phyloP scores from a whole-genome alignment of 768 basidiomycete species.

The Tubosaeta sp. region DNA sequence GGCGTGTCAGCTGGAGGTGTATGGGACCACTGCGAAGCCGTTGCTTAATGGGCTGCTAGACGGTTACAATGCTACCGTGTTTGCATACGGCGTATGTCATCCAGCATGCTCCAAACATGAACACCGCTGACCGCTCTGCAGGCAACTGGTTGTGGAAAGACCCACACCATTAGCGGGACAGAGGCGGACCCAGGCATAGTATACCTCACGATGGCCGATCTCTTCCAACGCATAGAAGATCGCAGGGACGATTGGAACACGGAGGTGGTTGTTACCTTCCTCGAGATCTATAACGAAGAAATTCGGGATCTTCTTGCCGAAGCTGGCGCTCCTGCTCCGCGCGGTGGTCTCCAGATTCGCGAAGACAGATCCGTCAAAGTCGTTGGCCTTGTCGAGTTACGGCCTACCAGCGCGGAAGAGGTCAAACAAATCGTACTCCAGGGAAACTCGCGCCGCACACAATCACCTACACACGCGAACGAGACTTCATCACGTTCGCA shows the following conservation, averaged over 20 bases:
- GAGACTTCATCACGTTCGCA: constrained; percentile 96
- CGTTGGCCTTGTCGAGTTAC: constrained; percentile 75
- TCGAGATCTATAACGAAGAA: constrained; percentile 99
- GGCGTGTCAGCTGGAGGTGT: constrained; percentile 82
- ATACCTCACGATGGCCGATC: constrained; percentile 94
- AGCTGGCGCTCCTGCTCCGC: constrained; percentile 51
- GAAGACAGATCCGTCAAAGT: constrained; percentile 95
- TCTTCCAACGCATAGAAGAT: constrained; percentile 91
- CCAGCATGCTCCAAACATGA: background rate
- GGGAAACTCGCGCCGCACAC: constrained; percentile 85
- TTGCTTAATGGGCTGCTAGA: constrained; percentile 82
- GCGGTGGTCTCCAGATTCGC: constrained; percentile 87
- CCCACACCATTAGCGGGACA: constrained; percentile 96
- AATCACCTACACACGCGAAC: constrained; percentile 94
- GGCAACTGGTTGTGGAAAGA: constrained; percentile 99
- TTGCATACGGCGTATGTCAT: constrained; percentile 90
- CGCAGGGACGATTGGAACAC: constrained; percentile 79
- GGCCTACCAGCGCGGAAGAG: constrained; percentile 80
- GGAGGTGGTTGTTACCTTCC: constrained; percentile 89
- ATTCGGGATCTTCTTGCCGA: constrained; percentile 93
- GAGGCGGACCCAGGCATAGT: constrained; percentile 88
- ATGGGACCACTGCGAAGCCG: constrained; percentile 80
- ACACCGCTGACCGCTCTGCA: constrained; percentile 31
- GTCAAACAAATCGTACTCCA: constrained; percentile 90
- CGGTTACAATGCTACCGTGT: constrained; percentile 95